Base-by-base conservation (phyloP, 2,329 filamentous ascomycete genomes). In the Phyllosticta citribraziliensis region DNA sequence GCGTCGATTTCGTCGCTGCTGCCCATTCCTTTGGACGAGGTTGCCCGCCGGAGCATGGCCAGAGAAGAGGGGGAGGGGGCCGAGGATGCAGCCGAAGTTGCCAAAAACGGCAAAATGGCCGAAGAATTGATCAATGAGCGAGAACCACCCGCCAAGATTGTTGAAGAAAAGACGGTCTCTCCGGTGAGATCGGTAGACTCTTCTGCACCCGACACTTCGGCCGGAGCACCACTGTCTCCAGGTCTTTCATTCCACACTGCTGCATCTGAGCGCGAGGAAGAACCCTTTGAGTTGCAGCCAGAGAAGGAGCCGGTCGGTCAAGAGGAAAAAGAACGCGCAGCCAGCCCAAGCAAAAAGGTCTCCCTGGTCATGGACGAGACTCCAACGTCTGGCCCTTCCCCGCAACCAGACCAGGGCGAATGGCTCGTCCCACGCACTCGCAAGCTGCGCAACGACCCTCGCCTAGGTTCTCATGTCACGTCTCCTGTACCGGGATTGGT, bases 1-100 rank as follows among this genome's bases (percentile, higher is more conserved):
- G 58, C 52, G 1, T 60, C 58, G 2, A 60, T 60, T 19, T 53
- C 58, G 12, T 58, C 60, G 52, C 55, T 62, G 5, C 11, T 62
- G 52, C 55, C 55, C 2, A 22, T 62, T 14, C 60, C 60, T 3
- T 24, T 62, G 2, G 60, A 62, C 11, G 60, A 62, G 55, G 56
- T 62, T 30, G 60, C 60, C n/a, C 57, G 52, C 33, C 47, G 55
- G 50, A 55, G 30, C 27, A 47, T 61, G n/a, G 55, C 59, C 20
- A 47, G 55, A 17, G 59, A 61, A 24, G 59, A 57, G 20, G 52
- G 19, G 20, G 19, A 24, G 52, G 20, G 17, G 17, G 52, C n/a
- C 52, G 52, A 5, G 5, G 40, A 47, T n/a, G 40, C 6, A 47
- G 40, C 40, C 14, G 40, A 47, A 47, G 40, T 47, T n/a, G 6